Conservation (phyloP, 495 filamentous ascomycete species). For the Talaromyces nanjingensis region DNA sequence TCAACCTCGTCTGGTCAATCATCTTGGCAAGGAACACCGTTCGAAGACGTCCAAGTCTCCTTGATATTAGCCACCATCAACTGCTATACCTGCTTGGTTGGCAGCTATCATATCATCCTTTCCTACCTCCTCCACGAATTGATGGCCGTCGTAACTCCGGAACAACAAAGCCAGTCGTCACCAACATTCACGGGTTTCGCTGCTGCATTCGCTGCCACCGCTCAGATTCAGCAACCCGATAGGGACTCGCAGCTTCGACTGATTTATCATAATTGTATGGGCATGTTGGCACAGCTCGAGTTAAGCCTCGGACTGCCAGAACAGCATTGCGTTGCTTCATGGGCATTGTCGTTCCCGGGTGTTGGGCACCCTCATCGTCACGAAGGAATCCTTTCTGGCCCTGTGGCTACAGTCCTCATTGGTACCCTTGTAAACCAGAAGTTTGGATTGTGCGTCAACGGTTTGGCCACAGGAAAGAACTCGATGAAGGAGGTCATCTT, state of each 20-base stretch:
- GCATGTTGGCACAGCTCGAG: slow-evolving; percentile 3
- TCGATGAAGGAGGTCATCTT: slow-evolving; percentile 3
- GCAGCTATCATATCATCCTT: slow-evolving; percentile 8
- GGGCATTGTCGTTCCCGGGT: neutral
- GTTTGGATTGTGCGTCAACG: slow-evolving; percentile 6
- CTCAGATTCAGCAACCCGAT: neutral
- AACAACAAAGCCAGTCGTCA: neutral
- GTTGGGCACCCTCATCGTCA: neutral
- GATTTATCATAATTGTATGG: slow-evolving; percentile 6
- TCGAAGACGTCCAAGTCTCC: slow-evolving; percentile 9
- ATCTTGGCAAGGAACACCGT: neutral
- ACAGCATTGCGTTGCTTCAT: slow-evolving; percentile 7
- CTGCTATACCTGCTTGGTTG: slow-evolving; percentile 10
- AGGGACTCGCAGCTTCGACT: slow-evolving; percentile 2
- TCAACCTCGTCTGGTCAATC: neutral
- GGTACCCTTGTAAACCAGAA: slow-evolving; percentile 6
- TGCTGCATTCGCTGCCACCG: neutral
- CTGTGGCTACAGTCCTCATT: neutral
- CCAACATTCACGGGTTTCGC: slow-evolving; percentile 2
- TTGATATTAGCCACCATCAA: slow-evolving; percentile 10
- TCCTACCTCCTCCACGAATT: slow-evolving; percentile 7
- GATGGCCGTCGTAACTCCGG: neutral
- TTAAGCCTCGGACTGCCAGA: slow-evolving; percentile 1
- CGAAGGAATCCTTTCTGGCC: slow-evolving; percentile 4
- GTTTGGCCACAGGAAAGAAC: slow-evolving; percentile 7